A percentile compares a stretch with the other conserved stretches of the same genome.
These are phyloP conservation scores for Colletotrichum spaethianum DNA, from an alignment of 2,329 filamentous ascomycete species.

Conservation along the genomic window DNA sequence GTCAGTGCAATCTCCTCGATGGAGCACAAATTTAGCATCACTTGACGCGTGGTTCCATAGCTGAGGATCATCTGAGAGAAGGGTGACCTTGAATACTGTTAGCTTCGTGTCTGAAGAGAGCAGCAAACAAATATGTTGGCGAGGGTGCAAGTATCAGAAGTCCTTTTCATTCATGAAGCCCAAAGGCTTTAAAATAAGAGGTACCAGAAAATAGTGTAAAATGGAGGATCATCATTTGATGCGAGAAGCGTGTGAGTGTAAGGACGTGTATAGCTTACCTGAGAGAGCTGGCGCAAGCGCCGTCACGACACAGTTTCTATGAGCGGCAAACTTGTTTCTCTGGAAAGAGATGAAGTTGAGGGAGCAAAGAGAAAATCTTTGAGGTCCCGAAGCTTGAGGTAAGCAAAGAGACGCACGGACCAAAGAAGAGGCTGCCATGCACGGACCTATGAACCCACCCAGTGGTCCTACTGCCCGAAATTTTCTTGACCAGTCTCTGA, in stretches of 20 bases:
- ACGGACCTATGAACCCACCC: background rate
- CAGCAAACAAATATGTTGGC: background rate
- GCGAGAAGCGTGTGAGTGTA: constrained; percentile 34
- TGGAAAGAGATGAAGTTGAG: constrained; percentile 20
- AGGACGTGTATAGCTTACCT: constrained; percentile 51
- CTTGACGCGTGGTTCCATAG: background rate
- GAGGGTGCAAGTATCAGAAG: constrained; percentile 75
- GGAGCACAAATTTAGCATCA: background rate
- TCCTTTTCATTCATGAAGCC: constrained; percentile 86
- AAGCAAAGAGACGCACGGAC: constrained; percentile 36
- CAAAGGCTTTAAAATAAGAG: constrained; percentile 89
- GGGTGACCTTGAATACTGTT: background rate
- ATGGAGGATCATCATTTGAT: constrained; percentile 80
- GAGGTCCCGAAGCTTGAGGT: constrained; percentile 33
- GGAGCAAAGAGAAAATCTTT: constrained; percentile 30
- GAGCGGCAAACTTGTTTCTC: constrained; percentile 5
- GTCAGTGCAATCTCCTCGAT: too few species aligned
- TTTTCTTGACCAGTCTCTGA: constrained; percentile 18
- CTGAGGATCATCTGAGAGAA: background rate
- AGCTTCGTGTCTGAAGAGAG: background rate
- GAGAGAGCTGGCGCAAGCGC: background rate
- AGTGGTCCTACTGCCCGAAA: constrained; percentile 22
- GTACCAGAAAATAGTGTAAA: constrained; percentile 88
- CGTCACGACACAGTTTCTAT: background rate
- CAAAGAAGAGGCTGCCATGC: background rate